Conservation (phyloP, 2,329 filamentous ascomycete species). For the Samsoniella hepiali region DNA sequence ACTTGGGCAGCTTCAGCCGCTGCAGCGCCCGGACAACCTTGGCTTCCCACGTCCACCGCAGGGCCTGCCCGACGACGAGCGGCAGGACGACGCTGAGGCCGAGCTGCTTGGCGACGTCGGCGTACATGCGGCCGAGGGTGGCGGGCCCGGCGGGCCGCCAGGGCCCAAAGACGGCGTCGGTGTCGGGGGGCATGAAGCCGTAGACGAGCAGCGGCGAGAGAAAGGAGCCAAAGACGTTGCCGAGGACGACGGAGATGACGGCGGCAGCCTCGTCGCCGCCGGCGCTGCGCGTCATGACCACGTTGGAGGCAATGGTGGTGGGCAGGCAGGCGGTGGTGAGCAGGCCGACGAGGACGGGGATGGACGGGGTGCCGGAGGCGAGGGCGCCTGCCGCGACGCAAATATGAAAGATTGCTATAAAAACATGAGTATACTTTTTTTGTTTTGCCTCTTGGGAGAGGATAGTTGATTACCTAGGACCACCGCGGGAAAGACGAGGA, state of each 20-base stretch:
- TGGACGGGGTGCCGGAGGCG: conserved; percentile 56
- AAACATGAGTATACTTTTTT: background rate
- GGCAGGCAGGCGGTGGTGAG: conserved; percentile 65
- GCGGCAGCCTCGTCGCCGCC: conserved; percentile 65
- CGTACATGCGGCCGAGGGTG: conserved; percentile 65
- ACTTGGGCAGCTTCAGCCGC: conserved; percentile 50
- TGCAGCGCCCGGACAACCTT: conserved; percentile 51
- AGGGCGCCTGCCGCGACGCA: conserved; percentile 45
- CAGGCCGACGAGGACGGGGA: conserved; percentile 64
- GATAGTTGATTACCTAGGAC: conserved; percentile 45
- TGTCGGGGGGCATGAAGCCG: conserved; percentile 52
- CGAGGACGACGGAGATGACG: conserved; percentile 66
- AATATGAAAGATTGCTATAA: conserved; percentile 43
- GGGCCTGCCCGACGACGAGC: conserved; percentile 57
- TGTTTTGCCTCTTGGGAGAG: background rate
- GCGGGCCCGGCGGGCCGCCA: conserved; percentile 53
- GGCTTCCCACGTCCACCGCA: conserved; percentile 50
- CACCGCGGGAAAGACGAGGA: conserved; percentile 61
- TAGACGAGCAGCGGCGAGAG: conserved; percentile 62
- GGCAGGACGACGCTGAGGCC: conserved; percentile 65
- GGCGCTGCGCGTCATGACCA: conserved; percentile 68
- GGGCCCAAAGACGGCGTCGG: conserved; percentile 49
- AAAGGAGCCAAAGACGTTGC: conserved; percentile 67
- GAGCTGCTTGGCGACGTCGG: conserved; percentile 63
- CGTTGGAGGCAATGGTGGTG: conserved; percentile 70